Conservation (phyloP, 768 basidiomycete species). For the Mycena metata region DNA sequence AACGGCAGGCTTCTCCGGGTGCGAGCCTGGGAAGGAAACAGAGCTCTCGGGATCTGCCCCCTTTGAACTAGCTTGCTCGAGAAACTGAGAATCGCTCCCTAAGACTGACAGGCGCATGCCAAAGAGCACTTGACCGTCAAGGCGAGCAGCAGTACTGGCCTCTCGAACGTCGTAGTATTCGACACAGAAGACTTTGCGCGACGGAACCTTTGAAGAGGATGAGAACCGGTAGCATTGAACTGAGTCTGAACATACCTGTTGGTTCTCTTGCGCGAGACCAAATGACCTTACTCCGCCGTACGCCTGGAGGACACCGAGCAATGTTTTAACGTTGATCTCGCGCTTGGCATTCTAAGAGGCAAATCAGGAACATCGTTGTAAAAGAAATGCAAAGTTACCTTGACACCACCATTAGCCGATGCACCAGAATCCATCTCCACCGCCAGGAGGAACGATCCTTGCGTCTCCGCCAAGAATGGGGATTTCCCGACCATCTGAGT, state of each 20-base stretch:
- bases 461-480: slow-evolving; percentile 62
- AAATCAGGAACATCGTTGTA: neutral
- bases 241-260: slow-evolving; percentile 16
- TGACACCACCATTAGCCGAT: neutral
- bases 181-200: slow-evolving; percentile 60
- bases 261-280: slow-evolving; percentile 16
- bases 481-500: slow-evolving; percentile 69
- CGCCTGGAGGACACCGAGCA: slow-evolving; percentile 26
- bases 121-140: slow-evolving; percentile 64
- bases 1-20: slow-evolving; percentile 19
- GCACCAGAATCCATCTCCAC: slow-evolving; percentile 45
- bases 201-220: slow-evolving; percentile 30
- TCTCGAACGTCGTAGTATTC: slow-evolving; percentile 80
- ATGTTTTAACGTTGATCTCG: slow-evolving; percentile 25
- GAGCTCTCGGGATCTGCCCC: slow-evolving; percentile 25
- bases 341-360: slow-evolving; percentile 15
- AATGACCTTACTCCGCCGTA: slow-evolving; percentile 35
- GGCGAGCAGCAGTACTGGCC: slow-evolving; percentile 63
- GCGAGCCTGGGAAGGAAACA: slow-evolving; percentile 38
- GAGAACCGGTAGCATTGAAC: neutral
- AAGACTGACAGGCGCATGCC: slow-evolving; percentile 65
- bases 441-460: slow-evolving; percentile 65
- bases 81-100: slow-evolving; percentile 47
- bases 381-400: slow-evolving; percentile 18
- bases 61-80: slow-evolving; percentile 12